Evolutionary conservation across 164 flowering plant species (phyloP), one percentile per base, ranked within the genome.

Genomic region (Annona cherimola): DNA sequence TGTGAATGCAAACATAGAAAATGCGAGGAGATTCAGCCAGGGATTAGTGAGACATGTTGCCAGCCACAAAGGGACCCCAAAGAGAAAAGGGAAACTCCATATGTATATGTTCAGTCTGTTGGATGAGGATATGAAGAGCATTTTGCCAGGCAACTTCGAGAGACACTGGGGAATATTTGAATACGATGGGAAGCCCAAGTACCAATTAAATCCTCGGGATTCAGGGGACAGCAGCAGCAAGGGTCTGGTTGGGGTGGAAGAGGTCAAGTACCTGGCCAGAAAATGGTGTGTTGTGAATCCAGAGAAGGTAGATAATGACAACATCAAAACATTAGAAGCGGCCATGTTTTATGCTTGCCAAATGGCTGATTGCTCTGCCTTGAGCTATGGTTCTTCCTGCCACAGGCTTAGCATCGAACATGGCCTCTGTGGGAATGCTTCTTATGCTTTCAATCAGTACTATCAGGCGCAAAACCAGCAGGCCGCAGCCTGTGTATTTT

Each of bases 161-260:
- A 81, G 98, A 81, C 98, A 92, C 66, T 92, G 99, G 98, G 97
- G 96, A 19, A 73, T 92, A 4, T 94, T 89, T 44, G 94, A 90
- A 81, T 91, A 65, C 54, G 99, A 95, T 63, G 98, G 98, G 41
- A 91, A 83, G 78, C 94, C 94, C 4, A 95, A 93, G 69, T 93
- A 93, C 66, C 87, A 84, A 45, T 45, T 93, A 41, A 94, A 91
- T 68, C 72, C 87, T 62, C 35, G 35, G 35, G 35, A 26, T 26
- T 75, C 90, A 0, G 91, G 87, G 1, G 35, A 16, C 20, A 16
- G 57, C 14, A 64, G 77, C n/a, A 76, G 79, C 54, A 86, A 72
- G 42, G 85, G 81, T 1, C 72, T 93, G 4, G 63, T 71, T 4
- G 81, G 91, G 3, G 94, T 85, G 2, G 81, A 82, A 68, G 88